Base-by-base conservation (phyloP, 495 filamentous ascomycete species). In the Gamarada debralockiae region DNA sequence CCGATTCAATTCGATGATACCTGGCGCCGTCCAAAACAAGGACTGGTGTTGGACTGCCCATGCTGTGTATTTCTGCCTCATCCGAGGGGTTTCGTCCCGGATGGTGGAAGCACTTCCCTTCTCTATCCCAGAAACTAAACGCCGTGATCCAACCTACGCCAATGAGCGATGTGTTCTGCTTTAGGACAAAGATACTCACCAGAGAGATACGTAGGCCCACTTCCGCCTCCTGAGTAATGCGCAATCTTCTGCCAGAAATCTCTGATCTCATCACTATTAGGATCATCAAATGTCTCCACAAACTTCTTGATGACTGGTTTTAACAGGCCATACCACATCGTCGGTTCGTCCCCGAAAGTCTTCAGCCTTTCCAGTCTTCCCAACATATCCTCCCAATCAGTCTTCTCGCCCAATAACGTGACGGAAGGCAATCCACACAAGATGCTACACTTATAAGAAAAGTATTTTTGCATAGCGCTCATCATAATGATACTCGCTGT, bases 381-480 rank as follows among this genome's bases (percentile, higher is more conserved):
- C 7, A 34, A 14, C 7, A 34, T 7, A 8, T 34, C 8, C 31
- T 34, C 31, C 31, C 31, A 34, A 14, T 34, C 31, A 8, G 7
- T 14, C 14, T 34, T 34, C 31, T 7, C 14, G 8, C 31, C 31
- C 7, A 34, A 14, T 8, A 34, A 14, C 0, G 69, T 73, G 4
- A 70, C 74, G 13, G 61, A 57, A 2, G 73, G 72, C 20, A 75
- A 61, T 18, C 73, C 72, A 53, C 72, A 74, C 9, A 59, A 56
- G 15, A 64, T 67, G 23, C 62, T 59, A 60, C 62, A 68, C 37
- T 51, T 60, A 46, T 70, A 77, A 33, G 60, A 60, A 58, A 74
- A 76, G 44, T 73, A 77, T 22, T 67, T 67, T 55, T 75, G 71
- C 66, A 75, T 67, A 24, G 73, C 64, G 36, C 69, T 66, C 69